These are phyloP conservation scores for Stephanodiscus minutulus DNA, from an alignment of 108 stramenopile species.

Conservation along the genomic window DNA sequence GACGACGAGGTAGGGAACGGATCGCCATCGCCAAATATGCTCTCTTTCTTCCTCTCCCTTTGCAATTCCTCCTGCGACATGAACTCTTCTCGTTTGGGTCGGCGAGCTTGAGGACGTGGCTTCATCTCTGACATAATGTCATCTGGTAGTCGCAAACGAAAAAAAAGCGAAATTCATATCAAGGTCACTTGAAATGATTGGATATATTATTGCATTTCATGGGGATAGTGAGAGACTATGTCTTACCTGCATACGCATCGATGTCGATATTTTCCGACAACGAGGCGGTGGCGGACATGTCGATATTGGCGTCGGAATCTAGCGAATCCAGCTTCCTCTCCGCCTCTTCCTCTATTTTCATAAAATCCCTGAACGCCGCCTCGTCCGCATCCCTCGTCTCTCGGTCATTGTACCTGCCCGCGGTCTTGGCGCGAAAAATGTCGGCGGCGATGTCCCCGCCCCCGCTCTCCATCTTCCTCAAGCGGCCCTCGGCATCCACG, in stretches of 20 bases:
- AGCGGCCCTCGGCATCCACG: constrained; percentile 38
- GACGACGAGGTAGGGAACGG: neutral
- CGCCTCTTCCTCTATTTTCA: constrained; percentile 64
- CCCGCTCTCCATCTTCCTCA: constrained; percentile 27
- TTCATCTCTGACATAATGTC: constrained; percentile 44
- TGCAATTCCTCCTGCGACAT: constrained; percentile 35
- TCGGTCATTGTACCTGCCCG: constrained; percentile 54
- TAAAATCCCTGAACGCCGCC: constrained; percentile 55
- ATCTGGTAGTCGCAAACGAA: constrained; percentile 35
- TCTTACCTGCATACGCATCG: constrained; percentile 47
- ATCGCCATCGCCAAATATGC: constrained; percentile 31
- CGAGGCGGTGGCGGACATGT: neutral
- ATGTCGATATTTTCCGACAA: constrained; percentile 44
- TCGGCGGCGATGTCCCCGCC: constrained; percentile 49
- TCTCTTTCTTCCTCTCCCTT: constrained; percentile 29
- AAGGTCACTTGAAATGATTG: constrained; percentile 1
- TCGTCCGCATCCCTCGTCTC: constrained; percentile 54
- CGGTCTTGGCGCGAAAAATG: constrained; percentile 60
- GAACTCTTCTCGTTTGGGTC: constrained; percentile 31
- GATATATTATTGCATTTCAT: constrained; percentile 15
- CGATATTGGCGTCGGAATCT: constrained; percentile 17
- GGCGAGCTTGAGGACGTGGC: constrained; percentile 27
- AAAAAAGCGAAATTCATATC: constrained; percentile 5
- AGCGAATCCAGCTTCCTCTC: constrained; percentile 41
- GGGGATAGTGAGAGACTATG: neutral